phyloP scores from a whole-genome alignment of 2,329 filamentous ascomycete species.

The Neophaeococcomyces mojaviensis region DNA sequence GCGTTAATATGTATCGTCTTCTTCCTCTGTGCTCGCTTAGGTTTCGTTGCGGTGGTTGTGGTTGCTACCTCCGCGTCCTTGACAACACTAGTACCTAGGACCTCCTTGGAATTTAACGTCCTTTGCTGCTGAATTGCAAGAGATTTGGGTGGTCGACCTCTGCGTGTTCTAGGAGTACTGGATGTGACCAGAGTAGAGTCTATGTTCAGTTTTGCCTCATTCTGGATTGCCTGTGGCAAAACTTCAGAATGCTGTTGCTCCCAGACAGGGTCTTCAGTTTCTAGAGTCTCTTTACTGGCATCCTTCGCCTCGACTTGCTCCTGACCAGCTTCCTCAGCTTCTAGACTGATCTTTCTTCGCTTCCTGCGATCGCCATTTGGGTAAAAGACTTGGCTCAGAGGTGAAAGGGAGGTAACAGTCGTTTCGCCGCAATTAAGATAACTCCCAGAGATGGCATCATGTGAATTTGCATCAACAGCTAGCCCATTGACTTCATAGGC shows the following conservation, averaged over 20 bases:
- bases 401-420: no score
- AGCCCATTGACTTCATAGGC: no score
- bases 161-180: not conserved
- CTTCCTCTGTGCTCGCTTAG: slow-evolving; percentile 44
- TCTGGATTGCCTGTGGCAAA: not conserved
- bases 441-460: no score
- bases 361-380: slow-evolving; percentile 12
- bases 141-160: slow-evolving; percentile 7
- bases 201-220: not conserved
- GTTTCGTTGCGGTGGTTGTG: slow-evolving; percentile 1
- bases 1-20: slow-evolving; percentile 41
- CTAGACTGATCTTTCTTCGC: slow-evolving; percentile 12
- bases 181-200: not conserved
- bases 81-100: no score
- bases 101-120: not conserved
- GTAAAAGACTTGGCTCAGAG: not conserved
- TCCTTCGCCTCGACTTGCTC: not conserved
- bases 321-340: not conserved
- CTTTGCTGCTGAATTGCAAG: slow-evolving; percentile 2
- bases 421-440: no score
- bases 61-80: not conserved
- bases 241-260: no score
- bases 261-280: not conserved
- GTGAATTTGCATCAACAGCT: no score
- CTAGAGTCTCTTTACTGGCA: not conserved